These are phyloP conservation scores for Aphanomyces stellatus DNA, from an alignment of 352 stramenopile genomes.

Conservation along the genomic window DNA sequence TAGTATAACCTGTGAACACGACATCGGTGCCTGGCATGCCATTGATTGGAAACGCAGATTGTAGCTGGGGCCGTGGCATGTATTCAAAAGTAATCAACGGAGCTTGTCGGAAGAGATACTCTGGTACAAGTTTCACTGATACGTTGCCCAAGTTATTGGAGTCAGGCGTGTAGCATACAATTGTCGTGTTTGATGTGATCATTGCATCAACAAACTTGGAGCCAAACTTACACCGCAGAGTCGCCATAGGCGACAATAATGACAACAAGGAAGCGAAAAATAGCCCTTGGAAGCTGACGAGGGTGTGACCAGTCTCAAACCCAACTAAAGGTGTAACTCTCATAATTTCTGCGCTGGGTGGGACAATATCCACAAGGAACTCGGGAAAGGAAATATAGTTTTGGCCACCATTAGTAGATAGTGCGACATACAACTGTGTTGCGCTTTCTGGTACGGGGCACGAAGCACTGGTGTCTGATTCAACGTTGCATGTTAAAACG, in stretches of 20 bases:
- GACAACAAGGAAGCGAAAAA: neutral
- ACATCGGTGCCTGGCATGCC: conserved; percentile 25
- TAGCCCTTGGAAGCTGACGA: neutral
- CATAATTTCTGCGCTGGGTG: neutral
- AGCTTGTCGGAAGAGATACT: conserved; percentile 19
- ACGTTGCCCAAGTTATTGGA: conserved; percentile 16
- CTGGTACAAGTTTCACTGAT: conserved; percentile 26
- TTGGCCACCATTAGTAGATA: neutral
- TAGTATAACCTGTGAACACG: conserved; percentile 27
- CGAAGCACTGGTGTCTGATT: neutral
- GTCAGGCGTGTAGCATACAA: conserved; percentile 31
- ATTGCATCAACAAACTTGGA: conserved; percentile 23
- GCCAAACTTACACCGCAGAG: conserved; percentile 28
- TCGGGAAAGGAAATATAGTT: neutral
- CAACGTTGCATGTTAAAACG: neutral
- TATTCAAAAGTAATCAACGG: conserved; percentile 25
- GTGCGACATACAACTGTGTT: neutral
- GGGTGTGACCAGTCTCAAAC: neutral
- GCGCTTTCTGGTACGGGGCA: neutral
- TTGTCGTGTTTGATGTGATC: conserved; percentile 22
- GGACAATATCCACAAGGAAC: neutral
- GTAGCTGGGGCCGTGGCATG: conserved; percentile 23
- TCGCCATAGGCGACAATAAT: conserved; percentile 22
- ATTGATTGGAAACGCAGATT: conserved; percentile 24
- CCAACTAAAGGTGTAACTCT: neutral